Base-by-base conservation (phyloP, 176 grass and related monocot species). In the Rhynchospora breviuscula region DNA sequence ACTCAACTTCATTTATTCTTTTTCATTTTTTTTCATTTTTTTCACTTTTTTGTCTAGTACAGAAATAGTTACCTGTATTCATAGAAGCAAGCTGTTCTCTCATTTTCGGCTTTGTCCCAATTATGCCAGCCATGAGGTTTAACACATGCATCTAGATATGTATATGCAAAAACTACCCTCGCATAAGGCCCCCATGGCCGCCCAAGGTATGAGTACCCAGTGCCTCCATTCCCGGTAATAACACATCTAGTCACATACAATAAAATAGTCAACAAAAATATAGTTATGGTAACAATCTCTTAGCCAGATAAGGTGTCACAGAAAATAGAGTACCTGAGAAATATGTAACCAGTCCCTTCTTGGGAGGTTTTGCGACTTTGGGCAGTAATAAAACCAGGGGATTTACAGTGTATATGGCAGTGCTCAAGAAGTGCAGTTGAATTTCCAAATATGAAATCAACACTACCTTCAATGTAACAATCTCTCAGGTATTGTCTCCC, bases 361-460 rank as follows among this genome's bases (percentile, higher is more conserved):
- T 90, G 90, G 62, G 93, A 88, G n/a, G 96, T 87, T 85, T 99
- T 99, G 56, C 96, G 88, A 72, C 96, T 99, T 84, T 99, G 96
- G 85, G 96, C 93, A 74, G 96, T 99, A 80, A 99, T 90, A 86
- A 86, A 99, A 82, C 93, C 96, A 2, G 86, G 68, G 19, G 88
- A 35, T 88, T 95, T 99, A 88, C 93, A 99, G 66, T 99, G 93
- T 84, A 99, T 93, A 84, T 99, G 96, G 86, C 96, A 93, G 90
- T 93, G 93, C 73, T 99, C 93, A 58, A 99, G 66, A 64, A 99
- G 86, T 73, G 93, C 93, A 83, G 94, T 88, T 77, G 96, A 90
- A 86, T 95, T 95, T 40, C 96, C 93, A 2, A 99, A 99, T 85
- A 99, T 95, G 89, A 99, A 95, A 84, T 99, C 96, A 40, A 94